Percentiles rank a stretch among this genome's conserved stretches.
phyloP scores from a whole-genome alignment of 768 basidiomycete genomes.

The Boletus rubropictus region DNA sequence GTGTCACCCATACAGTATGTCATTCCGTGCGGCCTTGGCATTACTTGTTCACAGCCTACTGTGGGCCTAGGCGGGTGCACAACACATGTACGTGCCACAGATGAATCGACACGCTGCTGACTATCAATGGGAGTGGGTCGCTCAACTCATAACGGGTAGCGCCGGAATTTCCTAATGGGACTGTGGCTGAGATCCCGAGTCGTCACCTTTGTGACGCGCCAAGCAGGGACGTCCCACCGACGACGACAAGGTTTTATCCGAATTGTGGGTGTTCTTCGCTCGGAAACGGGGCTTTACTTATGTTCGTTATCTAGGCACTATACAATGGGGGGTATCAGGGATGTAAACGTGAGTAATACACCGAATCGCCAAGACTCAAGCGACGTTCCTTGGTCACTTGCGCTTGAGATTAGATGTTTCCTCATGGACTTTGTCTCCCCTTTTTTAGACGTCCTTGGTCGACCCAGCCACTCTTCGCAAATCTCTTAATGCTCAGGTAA shows the following conservation, averaged over 20 bases:
- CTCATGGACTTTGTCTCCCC: slow-evolving; percentile 14
- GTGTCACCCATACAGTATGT: too few species aligned
- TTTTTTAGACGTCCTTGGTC: slow-evolving; percentile 25
- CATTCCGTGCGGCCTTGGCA: too few species aligned
- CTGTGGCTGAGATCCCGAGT: not conserved
- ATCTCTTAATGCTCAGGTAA: slow-evolving; percentile 30
- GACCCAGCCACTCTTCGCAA: slow-evolving; percentile 28
- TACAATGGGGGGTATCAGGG: slow-evolving; percentile 25
- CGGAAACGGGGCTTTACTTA: not conserved
- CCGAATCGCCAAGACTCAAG: slow-evolving; percentile 21
- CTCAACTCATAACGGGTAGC: not conserved
- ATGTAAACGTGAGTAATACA: slow-evolving; percentile 27
- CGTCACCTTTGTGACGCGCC: not conserved
- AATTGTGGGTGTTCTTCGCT: slow-evolving; percentile 8
- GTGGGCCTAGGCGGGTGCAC: too few species aligned
- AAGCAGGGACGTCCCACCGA: not conserved
- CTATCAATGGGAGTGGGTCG: not conserved
- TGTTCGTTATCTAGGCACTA: slow-evolving; percentile 1
- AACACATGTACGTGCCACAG: too few species aligned
- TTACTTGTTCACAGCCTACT: too few species aligned
- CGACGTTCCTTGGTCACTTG: not conserved
- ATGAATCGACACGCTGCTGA: too few species aligned
- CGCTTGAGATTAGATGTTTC: slow-evolving; percentile 8
- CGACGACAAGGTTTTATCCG: slow-evolving; percentile 2
- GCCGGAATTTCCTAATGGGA: slow-evolving; percentile 14